These are phyloP conservation scores for Microdochium bolleyi DNA, from an alignment of 2,329 filamentous ascomycete species.

Conservation along the genomic window DNA sequence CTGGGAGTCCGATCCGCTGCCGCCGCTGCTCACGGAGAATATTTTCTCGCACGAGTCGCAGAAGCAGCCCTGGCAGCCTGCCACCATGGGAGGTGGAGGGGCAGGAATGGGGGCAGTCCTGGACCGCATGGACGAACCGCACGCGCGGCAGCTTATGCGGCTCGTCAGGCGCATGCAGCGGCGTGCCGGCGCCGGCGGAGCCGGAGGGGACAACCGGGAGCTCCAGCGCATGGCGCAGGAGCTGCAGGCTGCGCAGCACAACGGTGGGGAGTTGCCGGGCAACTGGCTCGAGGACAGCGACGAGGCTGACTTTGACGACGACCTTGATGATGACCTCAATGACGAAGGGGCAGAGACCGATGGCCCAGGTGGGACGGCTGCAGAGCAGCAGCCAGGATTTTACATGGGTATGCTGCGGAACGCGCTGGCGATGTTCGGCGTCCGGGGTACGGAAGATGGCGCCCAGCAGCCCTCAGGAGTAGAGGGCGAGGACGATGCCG, in stretches of 20 bases:
- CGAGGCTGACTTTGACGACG: constrained; percentile 4
- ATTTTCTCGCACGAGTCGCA: constrained; percentile 37
- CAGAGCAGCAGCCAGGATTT: constrained; percentile 1
- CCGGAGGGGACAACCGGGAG: not conserved
- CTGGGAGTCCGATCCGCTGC: constrained; percentile 75
- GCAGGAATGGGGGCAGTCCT: constrained; percentile 6
- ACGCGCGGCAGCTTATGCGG: not conserved
- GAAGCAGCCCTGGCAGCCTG: constrained; percentile 30
- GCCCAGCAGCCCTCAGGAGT: no score
- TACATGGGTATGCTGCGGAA: constrained; percentile 3
- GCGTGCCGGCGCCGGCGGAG: no score
- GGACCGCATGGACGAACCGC: not conserved
- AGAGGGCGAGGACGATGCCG: constrained; percentile 4
- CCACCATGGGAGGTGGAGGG: no score
- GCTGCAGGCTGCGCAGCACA: not conserved
- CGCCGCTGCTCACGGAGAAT: constrained; percentile 53
- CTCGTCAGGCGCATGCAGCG: not conserved
- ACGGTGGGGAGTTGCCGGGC: constrained; percentile 7
- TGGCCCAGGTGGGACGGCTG: not conserved
- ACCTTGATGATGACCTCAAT: constrained; percentile 8
- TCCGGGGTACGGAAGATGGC: not conserved
- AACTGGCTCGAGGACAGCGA: constrained; percentile 5
- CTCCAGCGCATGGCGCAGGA: not conserved
- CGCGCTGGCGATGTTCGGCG: constrained; percentile 1
- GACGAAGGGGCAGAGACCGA: constrained; percentile 2